Evolutionary conservation across 2,329 filamentous ascomycete genomes (phyloP).

Genomic region (Davidsoniella virescens): DNA sequence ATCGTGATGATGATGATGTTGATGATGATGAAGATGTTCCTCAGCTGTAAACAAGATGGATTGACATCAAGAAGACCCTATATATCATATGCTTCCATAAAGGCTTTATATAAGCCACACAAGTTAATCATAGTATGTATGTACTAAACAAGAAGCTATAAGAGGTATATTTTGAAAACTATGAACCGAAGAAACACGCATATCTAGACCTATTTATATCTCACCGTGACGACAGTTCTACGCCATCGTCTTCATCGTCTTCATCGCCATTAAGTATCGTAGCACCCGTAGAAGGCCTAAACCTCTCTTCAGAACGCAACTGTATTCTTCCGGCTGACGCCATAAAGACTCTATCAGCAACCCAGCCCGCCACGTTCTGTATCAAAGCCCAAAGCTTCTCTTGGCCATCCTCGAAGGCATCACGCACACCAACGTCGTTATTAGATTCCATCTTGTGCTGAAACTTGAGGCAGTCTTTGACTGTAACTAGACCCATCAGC

Average conservation of each 20-base stretch:
- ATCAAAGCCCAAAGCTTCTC: constrained; percentile 49
- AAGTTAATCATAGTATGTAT: background rate
- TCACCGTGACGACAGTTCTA: constrained; percentile 28
- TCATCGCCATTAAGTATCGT: constrained; percentile 28
- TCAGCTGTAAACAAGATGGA: background rate
- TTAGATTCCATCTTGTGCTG: constrained; percentile 94
- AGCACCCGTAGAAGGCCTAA: background rate
- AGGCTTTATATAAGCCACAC: no score
- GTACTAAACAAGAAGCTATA: background rate
- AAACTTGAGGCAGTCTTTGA: constrained; percentile 94
- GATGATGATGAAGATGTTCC: constrained; percentile 1
- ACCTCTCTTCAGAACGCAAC: constrained; percentile 27
- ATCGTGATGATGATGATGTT: constrained; percentile 3
- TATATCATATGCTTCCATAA: no score
- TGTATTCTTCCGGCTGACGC: constrained; percentile 41
- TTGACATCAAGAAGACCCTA: no score
- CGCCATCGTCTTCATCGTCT: constrained; percentile 24
- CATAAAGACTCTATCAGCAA: constrained; percentile 36
- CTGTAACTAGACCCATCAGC: constrained; percentile 72
- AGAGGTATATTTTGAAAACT: background rate
- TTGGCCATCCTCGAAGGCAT: constrained; percentile 36
- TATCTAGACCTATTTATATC: background rate
- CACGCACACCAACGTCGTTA: constrained; percentile 45
- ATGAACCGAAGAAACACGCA: background rate
- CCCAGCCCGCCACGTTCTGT: constrained; percentile 37